A percentile compares a stretch with the other conserved stretches of the same genome.
These are phyloP conservation scores for Ramularia endophylla DNA, from an alignment of 2,329 filamentous ascomycete species.

Conservation along the genomic window DNA sequence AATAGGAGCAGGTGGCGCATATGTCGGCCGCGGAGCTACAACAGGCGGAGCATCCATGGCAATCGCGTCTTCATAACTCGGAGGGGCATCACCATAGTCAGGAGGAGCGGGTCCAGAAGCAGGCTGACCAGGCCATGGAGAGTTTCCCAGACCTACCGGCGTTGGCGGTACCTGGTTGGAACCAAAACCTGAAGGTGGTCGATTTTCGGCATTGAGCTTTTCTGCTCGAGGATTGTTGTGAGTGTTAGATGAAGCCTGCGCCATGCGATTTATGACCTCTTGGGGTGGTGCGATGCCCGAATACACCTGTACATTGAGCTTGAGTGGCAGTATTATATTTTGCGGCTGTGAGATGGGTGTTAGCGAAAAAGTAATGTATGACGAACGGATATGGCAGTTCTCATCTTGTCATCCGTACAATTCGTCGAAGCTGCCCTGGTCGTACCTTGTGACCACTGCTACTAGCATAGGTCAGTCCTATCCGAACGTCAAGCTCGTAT, in stretches of 20 bases:
- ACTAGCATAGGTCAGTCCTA: constrained; percentile 71
- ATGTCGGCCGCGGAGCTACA: constrained; percentile 64
- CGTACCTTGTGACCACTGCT: constrained; percentile 43
- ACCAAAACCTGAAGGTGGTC: constrained; percentile 20
- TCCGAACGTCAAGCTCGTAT: constrained; percentile 77
- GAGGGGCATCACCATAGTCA: constrained; percentile 58
- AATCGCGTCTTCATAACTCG: constrained; percentile 91
- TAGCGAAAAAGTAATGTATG: not conserved
- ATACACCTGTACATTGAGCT: constrained; percentile 73
- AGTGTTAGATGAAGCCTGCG: constrained; percentile 23
- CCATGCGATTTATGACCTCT: constrained; percentile 64
- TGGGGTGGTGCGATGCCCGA: constrained; percentile 81
- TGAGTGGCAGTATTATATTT: constrained; percentile 69
- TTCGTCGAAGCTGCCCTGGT: constrained; percentile 13
- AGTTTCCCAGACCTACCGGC: constrained; percentile 9
- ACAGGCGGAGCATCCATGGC: constrained; percentile 70
- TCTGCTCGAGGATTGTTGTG: constrained; percentile 17
- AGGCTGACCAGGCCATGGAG: constrained; percentile 12
- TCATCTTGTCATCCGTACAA: constrained; percentile 17
- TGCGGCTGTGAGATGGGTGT: constrained; percentile 42
- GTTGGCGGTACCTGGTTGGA: constrained; percentile 21
- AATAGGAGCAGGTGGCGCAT: constrained; percentile 40
- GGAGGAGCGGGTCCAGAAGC: constrained; percentile 8
- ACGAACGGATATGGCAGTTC: not conserved
- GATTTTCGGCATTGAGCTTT: constrained; percentile 21